These are phyloP conservation scores for Didymella segeticola DNA, from an alignment of 2,329 filamentous ascomycete species.

Conservation along the genomic window DNA sequence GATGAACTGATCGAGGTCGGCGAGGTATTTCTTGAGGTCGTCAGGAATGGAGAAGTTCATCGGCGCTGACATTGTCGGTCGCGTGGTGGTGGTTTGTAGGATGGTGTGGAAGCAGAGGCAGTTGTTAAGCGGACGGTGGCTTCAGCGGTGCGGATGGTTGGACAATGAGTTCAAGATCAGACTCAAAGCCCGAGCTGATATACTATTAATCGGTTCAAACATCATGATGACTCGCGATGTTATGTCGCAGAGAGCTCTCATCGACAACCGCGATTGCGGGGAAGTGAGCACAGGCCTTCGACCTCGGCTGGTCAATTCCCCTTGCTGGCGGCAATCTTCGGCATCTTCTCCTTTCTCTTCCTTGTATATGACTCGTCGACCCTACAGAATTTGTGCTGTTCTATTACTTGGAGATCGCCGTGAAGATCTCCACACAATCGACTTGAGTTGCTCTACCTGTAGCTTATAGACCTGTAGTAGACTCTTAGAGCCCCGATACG, in stretches of 20 bases:
- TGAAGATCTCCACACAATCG: no score
- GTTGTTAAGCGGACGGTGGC: no score
- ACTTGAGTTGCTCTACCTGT: no score
- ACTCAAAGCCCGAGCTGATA: slow-evolving; percentile 9
- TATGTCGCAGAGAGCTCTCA: slow-evolving; percentile 7
- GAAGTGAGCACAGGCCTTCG: slow-evolving; percentile 9
- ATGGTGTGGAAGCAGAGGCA: background rate
- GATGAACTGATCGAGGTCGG: slow-evolving; percentile 65
- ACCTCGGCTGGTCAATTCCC: slow-evolving; percentile 9
- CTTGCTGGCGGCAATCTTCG: slow-evolving; percentile 6
- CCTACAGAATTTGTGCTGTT: background rate
- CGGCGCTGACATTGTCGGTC: slow-evolving; percentile 1
- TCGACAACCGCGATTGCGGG: slow-evolving; percentile 10
- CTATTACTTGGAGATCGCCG: no score
- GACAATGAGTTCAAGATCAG: background rate
- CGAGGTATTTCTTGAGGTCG: slow-evolving; percentile 57
- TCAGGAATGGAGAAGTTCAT: slow-evolving; percentile 59
- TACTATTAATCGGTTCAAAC: slow-evolving; percentile 24
- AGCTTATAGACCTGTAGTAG: no score
- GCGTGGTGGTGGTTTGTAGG: background rate
- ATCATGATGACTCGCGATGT: slow-evolving; percentile 40
- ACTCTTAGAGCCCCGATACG: no score
- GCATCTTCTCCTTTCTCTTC: background rate
- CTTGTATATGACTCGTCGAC: background rate
- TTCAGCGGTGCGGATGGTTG: slow-evolving; percentile 4